Evolutionary conservation across 2,329 filamentous ascomycete genomes (phyloP), one percentile per base, ranked within the genome.

Genomic region (Chrysoporthe puriensis): DNA sequence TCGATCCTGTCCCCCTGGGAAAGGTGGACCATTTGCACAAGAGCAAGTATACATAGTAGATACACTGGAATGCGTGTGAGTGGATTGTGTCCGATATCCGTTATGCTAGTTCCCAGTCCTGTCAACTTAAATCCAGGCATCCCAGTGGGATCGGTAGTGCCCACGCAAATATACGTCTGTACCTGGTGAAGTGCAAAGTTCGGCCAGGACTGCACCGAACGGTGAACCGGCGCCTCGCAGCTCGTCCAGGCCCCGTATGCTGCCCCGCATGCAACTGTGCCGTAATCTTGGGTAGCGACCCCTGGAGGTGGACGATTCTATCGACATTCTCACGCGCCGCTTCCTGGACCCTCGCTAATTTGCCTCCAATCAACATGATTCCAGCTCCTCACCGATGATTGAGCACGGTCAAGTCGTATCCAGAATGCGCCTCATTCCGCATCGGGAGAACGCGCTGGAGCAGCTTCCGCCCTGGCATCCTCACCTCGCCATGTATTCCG

Each of bases 341-440:
- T 40, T 40, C 36, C 36, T 40, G 21, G 21, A 11, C n/a, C 44
- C 34, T 56, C 21, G 2, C 11, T 65, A 69, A 34, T 66, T 69
- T 69, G 67, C 67, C 67, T 69, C 67, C 64, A 69, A 67, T 69
- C 67, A 69, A 4, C 32, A 34, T 44, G 48, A 16, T 14, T 16
- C 42, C 52, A 21, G 11, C 4, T 44, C 40, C 40, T 14, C 44
- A 26, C 46, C 40, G 34, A 8, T 18, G 4, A 50, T n/a, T 40
- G 43, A 64, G 6, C 26, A 40, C 14, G 32, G 11, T 40, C 58
- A 34, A 43, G 52, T 34, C 40, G 26, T 40, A 34, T 14, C 13
- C 50, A 26, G 21, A 16, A 54, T 54, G n/a, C 50, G 21, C 54
- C 16, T 40, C 1, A 21, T 34, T 34, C 18, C 34, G 54, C 54